Evolutionary conservation across 306 rosid genomes (phyloP), one percentile per base, ranked within the genome.

Genomic region (Inga laurina): DNA sequence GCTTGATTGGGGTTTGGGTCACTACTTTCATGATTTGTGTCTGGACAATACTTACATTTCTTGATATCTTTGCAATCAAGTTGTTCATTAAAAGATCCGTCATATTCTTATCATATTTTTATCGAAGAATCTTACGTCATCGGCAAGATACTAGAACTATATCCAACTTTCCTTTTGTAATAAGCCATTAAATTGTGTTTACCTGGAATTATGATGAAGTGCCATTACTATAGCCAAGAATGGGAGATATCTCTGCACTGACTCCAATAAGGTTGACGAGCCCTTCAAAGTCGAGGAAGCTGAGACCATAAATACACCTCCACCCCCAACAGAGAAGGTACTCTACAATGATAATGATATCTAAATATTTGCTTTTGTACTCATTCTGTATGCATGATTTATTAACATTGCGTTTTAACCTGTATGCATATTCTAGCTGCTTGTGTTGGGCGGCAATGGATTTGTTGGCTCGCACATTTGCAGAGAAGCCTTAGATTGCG

Each of bases 361-460:
- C 45, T 46, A 2, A 24, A 54, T 35, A 1, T 72, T 67, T 37
- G 48, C 44, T 69, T 81, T 72, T 72, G 77, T 16, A 12, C 37
- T 56, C 72, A 35, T 68, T 67, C 39, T 30, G 81, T 61, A 45
- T 76, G 19, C 83, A 22, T 65, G 66, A 39, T 7, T 8, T 16
- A 72, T 79, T 73, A 27, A 76, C 84, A 61, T 84, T 45, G 34
- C 72, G 14, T 71, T 21, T 81, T 70, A 27, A 82, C 75, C 67
- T 86, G 59, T 65, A 41, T 85, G 87, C 59, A 56, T 79, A 61
- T 85, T 80, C 49, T 76, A 96, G 99, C 86, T 96, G 86, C 97
- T 96, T 83, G 98, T 96, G 83, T 82, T 96, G 93, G 98, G 98
- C 79, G 99, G 98, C 85, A 96, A 91, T 86, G 99, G 99, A 72